Base-by-base conservation (phyloP, 2,329 filamentous ascomycete species). In the Truncatella angustata region DNA sequence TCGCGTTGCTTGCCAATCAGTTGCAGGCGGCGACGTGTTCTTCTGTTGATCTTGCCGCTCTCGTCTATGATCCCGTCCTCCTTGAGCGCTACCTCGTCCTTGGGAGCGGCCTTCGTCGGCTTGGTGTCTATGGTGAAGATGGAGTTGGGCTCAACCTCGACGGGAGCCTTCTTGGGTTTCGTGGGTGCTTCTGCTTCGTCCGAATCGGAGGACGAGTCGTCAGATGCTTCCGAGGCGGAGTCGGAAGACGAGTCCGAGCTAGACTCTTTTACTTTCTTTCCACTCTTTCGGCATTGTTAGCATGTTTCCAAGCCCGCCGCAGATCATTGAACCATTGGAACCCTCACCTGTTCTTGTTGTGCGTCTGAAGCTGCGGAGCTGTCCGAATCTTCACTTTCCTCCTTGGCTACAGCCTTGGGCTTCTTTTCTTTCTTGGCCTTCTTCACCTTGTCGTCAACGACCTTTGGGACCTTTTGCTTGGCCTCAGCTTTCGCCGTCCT, bases 381-480 rank as follows among this genome's bases (percentile, higher is more conserved):
- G 10, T 34, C 30, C 16, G n/a, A n/a, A 12, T 34, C n/a, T 45
- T 30, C 16, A 18, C 18, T 35, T 10, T 47, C 28, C 10, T 84
- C 80, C 70, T 91, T 93, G 52, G 91, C 87, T 48, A 90, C 78
- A 60, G 84, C 86, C 55, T 92, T 88, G 55, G 80, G 78, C 65
- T 90, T 81, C 60, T 85, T 91, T 68, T 91, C 88, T 4, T 75
- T 69, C 50, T 70, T 74, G 21, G 82, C 80, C 71, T 88, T 91
- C 52, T 88, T 39, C 50, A 23, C 43, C 50, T 45, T 51, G 56
- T 51, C 43, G 14, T 20, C 9, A 16, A 28, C 32, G 26, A 50
- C 46, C 52, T 56, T 42, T 32, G 54, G 52, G 36, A 53, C 54
- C 23, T 56, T 57, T 30, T 60, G 58, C 28, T 58, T 59, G 46